phyloP scores from a whole-genome alignment of 305 asterid genomes.

The Lippia alba region DNA sequence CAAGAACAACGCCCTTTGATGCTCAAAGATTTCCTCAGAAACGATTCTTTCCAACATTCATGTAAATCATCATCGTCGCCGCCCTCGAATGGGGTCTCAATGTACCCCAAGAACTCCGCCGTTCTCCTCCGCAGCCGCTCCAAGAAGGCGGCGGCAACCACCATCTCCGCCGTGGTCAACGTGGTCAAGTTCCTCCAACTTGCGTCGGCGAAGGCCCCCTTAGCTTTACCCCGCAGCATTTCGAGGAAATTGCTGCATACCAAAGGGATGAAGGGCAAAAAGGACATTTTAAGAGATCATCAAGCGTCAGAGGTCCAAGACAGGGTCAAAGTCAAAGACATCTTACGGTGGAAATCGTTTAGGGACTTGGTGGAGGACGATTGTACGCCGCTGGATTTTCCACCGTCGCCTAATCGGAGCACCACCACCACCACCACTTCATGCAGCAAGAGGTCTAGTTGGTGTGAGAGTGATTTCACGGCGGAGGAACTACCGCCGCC shows the following conservation, averaged over 20 bases:
- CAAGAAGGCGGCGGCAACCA: constrained; percentile 61
- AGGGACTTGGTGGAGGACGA: constrained; percentile 61
- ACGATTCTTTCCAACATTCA: constrained; percentile 42
- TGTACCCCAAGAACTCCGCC: constrained; percentile 26
- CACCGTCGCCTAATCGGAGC: constrained; percentile 37
- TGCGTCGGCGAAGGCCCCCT: constrained; percentile 48
- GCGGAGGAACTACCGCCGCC: constrained; percentile 52
- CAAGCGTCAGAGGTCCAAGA: constrained; percentile 14
- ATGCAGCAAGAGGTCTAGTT: constrained; percentile 55
- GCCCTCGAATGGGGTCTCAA: constrained; percentile 29
- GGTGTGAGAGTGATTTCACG: constrained; percentile 69
- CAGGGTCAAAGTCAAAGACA: constrained; percentile 71
- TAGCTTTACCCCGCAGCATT: constrained; percentile 43
- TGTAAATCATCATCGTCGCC: constrained; percentile 37
- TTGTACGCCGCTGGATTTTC: constrained; percentile 40
- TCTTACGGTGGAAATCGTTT: constrained; percentile 85
- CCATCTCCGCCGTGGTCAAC: constrained; percentile 59
- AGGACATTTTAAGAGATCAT: constrained; percentile 9
- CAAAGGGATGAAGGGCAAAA: constrained; percentile 17
- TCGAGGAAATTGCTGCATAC: constrained; percentile 39
- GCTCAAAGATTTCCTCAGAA: constrained; percentile 80
- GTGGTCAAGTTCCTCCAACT: constrained; percentile 61
- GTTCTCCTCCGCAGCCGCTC: constrained; percentile 59
- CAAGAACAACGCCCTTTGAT: constrained; percentile 51
- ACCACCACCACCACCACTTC: constrained; percentile 37